Evolutionary conservation across 2,329 filamentous ascomycete genomes (phyloP).

Genomic region (Colletotrichum liaoningense): DNA sequence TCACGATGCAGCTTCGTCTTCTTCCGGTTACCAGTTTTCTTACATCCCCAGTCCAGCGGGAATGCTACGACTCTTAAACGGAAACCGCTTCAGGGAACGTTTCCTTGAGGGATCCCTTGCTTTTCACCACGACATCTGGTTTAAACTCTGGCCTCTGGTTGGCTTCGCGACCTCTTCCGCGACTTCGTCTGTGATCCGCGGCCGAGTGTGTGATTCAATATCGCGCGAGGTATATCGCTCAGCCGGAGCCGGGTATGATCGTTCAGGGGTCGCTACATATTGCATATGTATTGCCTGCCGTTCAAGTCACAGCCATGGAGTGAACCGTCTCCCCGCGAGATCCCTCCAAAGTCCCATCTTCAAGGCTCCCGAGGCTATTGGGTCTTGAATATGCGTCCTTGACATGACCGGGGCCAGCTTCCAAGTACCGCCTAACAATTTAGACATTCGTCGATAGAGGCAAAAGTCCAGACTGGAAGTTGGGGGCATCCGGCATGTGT

Average conservation of each 20-base stretch:
- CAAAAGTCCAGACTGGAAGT: background rate
- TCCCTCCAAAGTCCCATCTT: background rate
- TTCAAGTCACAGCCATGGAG: constrained; percentile 2
- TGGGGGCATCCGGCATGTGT: background rate
- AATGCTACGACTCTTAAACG: background rate
- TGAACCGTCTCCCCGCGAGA: background rate
- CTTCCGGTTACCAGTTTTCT: too few species aligned
- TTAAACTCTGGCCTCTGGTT: background rate
- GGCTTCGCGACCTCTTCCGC: too few species aligned
- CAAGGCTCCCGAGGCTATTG: background rate
- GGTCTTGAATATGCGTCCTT: background rate
- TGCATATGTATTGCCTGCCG: constrained; percentile 14
- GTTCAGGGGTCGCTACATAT: constrained; percentile 17
- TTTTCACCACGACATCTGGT: background rate
- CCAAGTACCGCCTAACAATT: constrained; percentile 28
- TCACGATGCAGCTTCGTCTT: background rate
- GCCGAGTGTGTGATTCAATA: background rate
- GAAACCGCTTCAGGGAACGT: constrained; percentile 11
- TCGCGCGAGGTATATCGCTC: background rate
- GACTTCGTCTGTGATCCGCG: too few species aligned
- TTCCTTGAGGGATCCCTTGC: constrained; percentile 4
- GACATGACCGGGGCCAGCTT: too few species aligned
- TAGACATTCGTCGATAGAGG: constrained; percentile 13
- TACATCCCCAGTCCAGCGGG: background rate
- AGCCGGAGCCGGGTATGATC: constrained; percentile 14